A percentile compares a stretch with the other conserved stretches of the same genome.
These are phyloP conservation scores for Aquanectria penicillioides DNA, from an alignment of 2,329 filamentous ascomycete genomes.

Conservation along the genomic window DNA sequence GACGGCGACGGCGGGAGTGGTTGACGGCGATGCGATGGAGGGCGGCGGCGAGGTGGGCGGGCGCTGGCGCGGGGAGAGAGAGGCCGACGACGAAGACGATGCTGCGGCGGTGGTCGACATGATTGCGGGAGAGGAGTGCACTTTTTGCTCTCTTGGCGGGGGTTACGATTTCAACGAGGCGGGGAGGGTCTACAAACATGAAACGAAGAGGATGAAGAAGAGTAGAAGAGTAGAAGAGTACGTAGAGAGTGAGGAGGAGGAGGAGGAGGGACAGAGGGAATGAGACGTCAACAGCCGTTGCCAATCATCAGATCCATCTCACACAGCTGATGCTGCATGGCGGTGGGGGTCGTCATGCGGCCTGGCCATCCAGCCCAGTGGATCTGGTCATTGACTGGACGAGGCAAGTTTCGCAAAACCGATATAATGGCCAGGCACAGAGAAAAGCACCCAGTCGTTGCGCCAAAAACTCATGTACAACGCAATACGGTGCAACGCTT, in stretches of 20 bases:
- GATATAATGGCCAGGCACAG: no score
- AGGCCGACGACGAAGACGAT: slow-evolving; percentile 33
- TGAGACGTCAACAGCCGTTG: background rate
- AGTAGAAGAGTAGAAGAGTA: no score
- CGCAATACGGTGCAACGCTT: no score
- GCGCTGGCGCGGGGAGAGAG: slow-evolving; percentile 31
- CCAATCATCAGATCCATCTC: slow-evolving; percentile 9
- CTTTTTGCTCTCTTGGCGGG: background rate
- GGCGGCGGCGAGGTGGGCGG: slow-evolving; percentile 39
- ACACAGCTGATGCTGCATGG: slow-evolving; percentile 25
- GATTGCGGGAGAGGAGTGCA: slow-evolving; percentile 14
- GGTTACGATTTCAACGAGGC: no score
- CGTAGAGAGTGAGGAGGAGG: background rate
- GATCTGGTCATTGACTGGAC: no score
- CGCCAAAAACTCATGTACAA: no score
- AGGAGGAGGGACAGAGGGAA: background rate
- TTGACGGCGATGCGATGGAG: slow-evolving; percentile 34
- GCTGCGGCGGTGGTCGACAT: slow-evolving; percentile 19
- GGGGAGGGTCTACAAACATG: background rate
- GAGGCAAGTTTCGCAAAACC: no score
- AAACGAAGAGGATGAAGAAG: no score
- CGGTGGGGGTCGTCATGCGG: slow-evolving; percentile 37
- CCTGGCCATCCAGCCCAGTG: background rate
- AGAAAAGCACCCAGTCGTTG: no score
- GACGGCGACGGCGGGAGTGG: slow-evolving; percentile 29